Base-by-base conservation (phyloP, 805 yeast genomes). In the Kurtzmaniella fragi region DNA sequence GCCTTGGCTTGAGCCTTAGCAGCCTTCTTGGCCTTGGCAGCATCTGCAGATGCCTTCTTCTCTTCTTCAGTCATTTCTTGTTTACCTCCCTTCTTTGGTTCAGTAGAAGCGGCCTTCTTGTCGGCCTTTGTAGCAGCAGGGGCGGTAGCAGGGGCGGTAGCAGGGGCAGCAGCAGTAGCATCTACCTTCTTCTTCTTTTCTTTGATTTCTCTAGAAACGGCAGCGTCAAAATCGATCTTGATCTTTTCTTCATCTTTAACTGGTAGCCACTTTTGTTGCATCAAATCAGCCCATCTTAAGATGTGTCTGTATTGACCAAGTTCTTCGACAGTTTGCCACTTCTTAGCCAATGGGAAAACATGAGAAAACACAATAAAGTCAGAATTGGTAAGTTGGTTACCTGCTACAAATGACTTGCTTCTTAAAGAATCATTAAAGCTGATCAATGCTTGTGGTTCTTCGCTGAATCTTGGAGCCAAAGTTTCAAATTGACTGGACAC, bases 231-330 rank as follows among this genome's bases (percentile, higher is more conserved):
- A 56, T 87, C 79, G 35, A 90, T 60, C 33, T 48, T 56, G 45
- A 85, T 56, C 51, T 78, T 70, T 37, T 77, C 75, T n/a, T 61
- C 71, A 42, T 64, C 73, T 38, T 77, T 72, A 27, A 82, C 76
- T 12, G 53, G 53, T 35, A 75, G 71, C 47, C 78, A 61, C 27
- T 80, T 67, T 54, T 81, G 77, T 68, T 93, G 98, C 43, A 93
- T 65, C 50, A 86, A 76, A 53, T 90, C 97, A 17, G 79, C 77
- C 98, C 98, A 93, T 75, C 99, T 84, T 44, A 88, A 65, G 42
- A 91, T 71, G 63, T 91, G 97, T 75, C 97, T 84, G 60, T 71
- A 70, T 35, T 72, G 62, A 35, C 82, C 79, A 48, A 80, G 64
- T 31, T 80, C 77, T 28, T 76, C 80, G 33, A 59, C 50, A 9